Conservation (phyloP, 164 flowering plant genomes). For the Hamamelis virginiana region DNA sequence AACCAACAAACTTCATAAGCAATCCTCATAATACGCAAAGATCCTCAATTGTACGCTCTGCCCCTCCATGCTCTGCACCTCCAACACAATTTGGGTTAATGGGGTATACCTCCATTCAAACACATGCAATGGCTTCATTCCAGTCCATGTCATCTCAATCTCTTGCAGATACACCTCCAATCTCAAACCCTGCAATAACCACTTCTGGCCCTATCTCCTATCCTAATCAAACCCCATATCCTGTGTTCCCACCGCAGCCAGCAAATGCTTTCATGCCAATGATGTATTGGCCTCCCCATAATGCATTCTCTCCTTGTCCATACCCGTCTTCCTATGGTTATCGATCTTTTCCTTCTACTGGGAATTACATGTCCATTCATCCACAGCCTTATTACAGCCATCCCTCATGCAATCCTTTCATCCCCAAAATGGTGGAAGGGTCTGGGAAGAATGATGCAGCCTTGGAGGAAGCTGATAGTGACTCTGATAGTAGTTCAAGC, state of each 20-base stretch:
- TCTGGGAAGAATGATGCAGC: constrained; percentile 21
- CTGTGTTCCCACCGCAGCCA: constrained; percentile 34
- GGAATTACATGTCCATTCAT: constrained; percentile 25
- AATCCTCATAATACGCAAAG: constrained; percentile 21
- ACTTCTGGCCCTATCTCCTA: constrained; percentile 18
- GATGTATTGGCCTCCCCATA: constrained; percentile 46
- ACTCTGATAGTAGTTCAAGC: constrained; percentile 46
- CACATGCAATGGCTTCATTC: constrained; percentile 24
- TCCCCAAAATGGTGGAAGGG: constrained; percentile 19
- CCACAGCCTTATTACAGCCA: constrained; percentile 39
- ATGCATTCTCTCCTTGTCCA: constrained; percentile 30
- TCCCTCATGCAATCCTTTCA: constrained; percentile 19
- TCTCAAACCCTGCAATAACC: constrained; percentile 16
- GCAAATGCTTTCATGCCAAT: constrained; percentile 39
- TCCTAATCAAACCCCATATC: constrained; percentile 25
- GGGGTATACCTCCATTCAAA: constrained; percentile 33
- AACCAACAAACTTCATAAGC: constrained; percentile 17
- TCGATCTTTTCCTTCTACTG: constrained; percentile 22
- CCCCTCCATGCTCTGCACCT: constrained; percentile 22
- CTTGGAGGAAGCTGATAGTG: constrained; percentile 26
- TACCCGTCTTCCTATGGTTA: constrained; percentile 35
- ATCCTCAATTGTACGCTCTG: constrained; percentile 19
- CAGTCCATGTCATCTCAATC: constrained; percentile 30
- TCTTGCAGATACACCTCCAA: constrained; percentile 11
- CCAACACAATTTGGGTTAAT: constrained; percentile 37